These are phyloP conservation scores for Lathyrus tuberosus DNA, from an alignment of 306 rosid genomes.

Conservation along the genomic window DNA sequence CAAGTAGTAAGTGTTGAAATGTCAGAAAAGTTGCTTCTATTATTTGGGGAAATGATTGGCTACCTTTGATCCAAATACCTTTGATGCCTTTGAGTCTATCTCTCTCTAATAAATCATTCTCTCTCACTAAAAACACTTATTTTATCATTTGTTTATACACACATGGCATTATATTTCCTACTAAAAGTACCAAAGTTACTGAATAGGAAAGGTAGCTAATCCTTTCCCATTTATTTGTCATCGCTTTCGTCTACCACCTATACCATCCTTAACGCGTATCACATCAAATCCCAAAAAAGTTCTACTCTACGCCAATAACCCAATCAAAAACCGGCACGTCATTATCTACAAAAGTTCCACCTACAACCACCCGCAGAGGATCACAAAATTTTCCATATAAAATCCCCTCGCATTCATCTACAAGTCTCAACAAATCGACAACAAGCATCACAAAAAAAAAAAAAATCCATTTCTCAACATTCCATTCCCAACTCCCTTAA, in stretches of 20 bases:
- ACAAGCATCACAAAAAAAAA: too few relatives aligned
- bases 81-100: too few relatives aligned
- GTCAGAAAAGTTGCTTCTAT: conserved; percentile 5
- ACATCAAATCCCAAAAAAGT: neutral
- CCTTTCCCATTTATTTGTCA: too few relatives aligned
- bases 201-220: too few relatives aligned
- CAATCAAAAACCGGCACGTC: conserved; percentile 20
- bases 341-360: neutral
- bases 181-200: too few relatives aligned
- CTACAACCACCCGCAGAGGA: neutral
- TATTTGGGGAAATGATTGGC: too few relatives aligned
- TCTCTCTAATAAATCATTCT: too few relatives aligned
- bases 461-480: neutral
- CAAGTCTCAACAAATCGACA: neutral
- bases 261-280: neutral
- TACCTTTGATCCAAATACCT: too few relatives aligned
- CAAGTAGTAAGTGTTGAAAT: neutral
- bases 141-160: too few relatives aligned
- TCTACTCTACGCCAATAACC: neutral
- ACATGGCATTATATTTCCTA: too few relatives aligned
- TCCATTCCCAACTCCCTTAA: neutral
- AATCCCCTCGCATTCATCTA: neutral
- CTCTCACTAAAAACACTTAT: too few relatives aligned
- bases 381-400: conserved; percentile 14
- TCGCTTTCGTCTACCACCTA: neutral